These are phyloP conservation scores for Ascochyta viciae-villosae DNA, from an alignment of 2,329 filamentous ascomycete genomes.

Conservation along the genomic window DNA sequence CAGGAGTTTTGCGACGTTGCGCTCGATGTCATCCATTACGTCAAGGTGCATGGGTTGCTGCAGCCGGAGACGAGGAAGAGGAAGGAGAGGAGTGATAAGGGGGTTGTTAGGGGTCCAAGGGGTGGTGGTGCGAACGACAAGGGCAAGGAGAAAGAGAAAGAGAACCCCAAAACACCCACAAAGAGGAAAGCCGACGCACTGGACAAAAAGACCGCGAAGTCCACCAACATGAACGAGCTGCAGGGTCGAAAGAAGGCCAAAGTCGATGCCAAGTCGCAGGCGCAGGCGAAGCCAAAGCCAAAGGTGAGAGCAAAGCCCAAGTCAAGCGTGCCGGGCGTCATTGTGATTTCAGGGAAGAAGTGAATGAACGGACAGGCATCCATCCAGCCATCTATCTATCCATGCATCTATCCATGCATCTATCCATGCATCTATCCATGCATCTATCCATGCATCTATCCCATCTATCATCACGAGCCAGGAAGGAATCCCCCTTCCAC, in stretches of 20 bases:
- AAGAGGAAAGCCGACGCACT: conserved; percentile 7
- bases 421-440: no score
- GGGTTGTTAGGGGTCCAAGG: conserved; percentile 21
- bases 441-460: no score
- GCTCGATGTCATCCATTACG: conserved; percentile 38
- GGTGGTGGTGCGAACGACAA: background rate
- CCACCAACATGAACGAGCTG: background rate
- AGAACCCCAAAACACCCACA: background rate
- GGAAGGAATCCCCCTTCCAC: no score
- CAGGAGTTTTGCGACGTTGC: conserved; percentile 46
- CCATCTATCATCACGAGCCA: no score
- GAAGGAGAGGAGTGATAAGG: conserved; percentile 28
- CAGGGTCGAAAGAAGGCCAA: conserved; percentile 32
- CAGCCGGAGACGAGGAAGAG: conserved; percentile 6
- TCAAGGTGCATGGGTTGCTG: conserved; percentile 38
- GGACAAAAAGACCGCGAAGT: conserved; percentile 1
- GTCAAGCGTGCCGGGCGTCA: no score
- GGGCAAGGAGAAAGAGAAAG: no score
- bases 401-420: no score
- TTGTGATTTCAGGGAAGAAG: no score
- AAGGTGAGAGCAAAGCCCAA: background rate
- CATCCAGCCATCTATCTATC: no score
- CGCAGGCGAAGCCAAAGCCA: background rate
- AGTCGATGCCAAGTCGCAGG: background rate
- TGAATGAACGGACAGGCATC: no score